Conservation (phyloP, 2,329 filamentous ascomycete genomes). For the Periconia sp. region DNA sequence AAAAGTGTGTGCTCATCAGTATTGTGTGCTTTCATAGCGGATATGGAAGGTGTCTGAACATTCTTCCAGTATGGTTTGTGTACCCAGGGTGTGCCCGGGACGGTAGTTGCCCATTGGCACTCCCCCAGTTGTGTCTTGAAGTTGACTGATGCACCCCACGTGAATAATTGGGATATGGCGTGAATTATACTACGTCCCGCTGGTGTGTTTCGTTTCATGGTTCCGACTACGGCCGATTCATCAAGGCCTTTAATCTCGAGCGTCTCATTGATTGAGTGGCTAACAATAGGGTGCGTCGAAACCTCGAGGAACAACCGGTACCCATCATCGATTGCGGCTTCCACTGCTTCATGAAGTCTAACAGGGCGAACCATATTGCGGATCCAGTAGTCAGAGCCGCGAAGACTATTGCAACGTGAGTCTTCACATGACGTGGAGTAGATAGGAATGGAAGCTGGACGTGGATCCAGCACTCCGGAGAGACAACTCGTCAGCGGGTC, state of each 20-base stretch:
- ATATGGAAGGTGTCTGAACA: slow-evolving; percentile 8
- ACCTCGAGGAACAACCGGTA: slow-evolving; percentile 51
- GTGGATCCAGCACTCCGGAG: slow-evolving; percentile 14
- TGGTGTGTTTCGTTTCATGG: slow-evolving; percentile 36
- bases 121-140: slow-evolving; percentile 14
- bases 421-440: slow-evolving; percentile 46
- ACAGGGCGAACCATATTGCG: slow-evolving; percentile 50
- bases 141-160: slow-evolving; percentile 37
- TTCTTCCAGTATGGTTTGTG: slow-evolving; percentile 26
- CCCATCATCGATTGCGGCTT: slow-evolving; percentile 46
- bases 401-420: slow-evolving; percentile 24
- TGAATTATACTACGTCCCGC: slow-evolving; percentile 33
- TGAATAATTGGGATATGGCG: slow-evolving; percentile 36
- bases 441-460: slow-evolving; percentile 29
- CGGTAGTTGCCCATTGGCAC: slow-evolving; percentile 10
- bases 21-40: slow-evolving; percentile 15
- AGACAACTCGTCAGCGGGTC: slow-evolving; percentile 31
- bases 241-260: slow-evolving; percentile 39
- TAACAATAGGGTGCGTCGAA: slow-evolving; percentile 50
- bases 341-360: slow-evolving; percentile 43
- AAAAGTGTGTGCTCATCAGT: slow-evolving; percentile 22
- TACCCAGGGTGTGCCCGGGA: slow-evolving; percentile 34
- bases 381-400: slow-evolving; percentile 46
- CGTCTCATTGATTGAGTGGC: slow-evolving; percentile 51
- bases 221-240: slow-evolving; percentile 39